These are phyloP conservation scores for Saccharum hybrid DNA, from an alignment of 202 grass and related monocot genomes.

Conservation along the genomic window DNA sequence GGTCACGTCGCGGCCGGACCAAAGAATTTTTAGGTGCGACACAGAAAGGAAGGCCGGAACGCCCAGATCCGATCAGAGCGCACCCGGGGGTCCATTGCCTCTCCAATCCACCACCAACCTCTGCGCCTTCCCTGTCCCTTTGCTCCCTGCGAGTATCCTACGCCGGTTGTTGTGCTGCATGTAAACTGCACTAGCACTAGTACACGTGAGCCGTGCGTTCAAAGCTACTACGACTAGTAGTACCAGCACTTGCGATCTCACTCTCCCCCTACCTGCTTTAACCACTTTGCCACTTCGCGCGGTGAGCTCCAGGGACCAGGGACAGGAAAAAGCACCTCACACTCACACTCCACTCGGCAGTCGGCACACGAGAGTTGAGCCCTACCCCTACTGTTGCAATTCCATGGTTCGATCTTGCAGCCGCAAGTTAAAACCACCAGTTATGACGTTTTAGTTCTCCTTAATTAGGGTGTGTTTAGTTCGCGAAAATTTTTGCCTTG, in stretches of 20 bases:
- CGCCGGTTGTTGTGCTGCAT: neutral
- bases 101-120: constrained; percentile 31
- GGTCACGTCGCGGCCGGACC: constrained; percentile 7
- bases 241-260: neutral
- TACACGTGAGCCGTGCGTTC: constrained; percentile 33
- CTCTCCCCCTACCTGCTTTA: constrained; percentile 25
- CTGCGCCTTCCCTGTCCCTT: neutral
- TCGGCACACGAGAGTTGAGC: neutral
- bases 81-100: neutral
- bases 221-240: neutral
- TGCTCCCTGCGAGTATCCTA: neutral
- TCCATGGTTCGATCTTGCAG: neutral
- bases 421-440: neutral
- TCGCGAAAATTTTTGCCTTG: neutral
- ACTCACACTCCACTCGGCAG: neutral
- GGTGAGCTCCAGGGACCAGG: neutral
- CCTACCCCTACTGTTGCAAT: neutral
- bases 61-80: constrained; percentile 43
- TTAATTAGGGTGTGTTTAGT: neutral
- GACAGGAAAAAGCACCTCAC: neutral
- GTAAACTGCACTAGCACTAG: neutral
- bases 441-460: neutral
- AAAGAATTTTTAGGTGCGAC: constrained; percentile 26
- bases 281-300: constrained; percentile 43
- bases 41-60: constrained; percentile 23